These are phyloP conservation scores for Phytophthora ramorum DNA, from an alignment of 352 stramenopile genomes.

Conservation along the genomic window DNA sequence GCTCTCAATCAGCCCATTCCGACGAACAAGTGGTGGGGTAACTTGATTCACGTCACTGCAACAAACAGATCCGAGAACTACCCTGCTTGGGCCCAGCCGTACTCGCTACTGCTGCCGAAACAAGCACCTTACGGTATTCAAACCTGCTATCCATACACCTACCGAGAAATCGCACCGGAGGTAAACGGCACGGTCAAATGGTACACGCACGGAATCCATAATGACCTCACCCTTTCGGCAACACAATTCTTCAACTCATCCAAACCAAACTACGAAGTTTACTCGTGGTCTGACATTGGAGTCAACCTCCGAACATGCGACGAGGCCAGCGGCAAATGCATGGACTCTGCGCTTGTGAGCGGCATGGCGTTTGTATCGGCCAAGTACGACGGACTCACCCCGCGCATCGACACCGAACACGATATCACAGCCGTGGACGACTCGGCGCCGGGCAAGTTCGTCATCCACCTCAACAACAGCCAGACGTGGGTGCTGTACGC, in stretches of 20 bases:
- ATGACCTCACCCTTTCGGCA: conserved; percentile 64
- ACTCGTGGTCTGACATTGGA: conserved; percentile 13
- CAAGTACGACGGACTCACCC: conserved; percentile 64
- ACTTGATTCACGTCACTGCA: conserved; percentile 54
- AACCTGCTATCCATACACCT: conserved; percentile 55
- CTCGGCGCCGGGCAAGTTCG: conserved; percentile 54
- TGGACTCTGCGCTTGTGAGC: conserved; percentile 63
- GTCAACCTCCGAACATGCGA: conserved; percentile 62
- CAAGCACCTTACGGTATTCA: conserved; percentile 51
- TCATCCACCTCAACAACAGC: conserved; percentile 68
- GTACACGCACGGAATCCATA: conserved; percentile 56
- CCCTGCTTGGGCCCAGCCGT: conserved; percentile 64
- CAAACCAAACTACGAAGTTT: conserved; percentile 59
- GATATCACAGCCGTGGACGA: conserved; percentile 55
- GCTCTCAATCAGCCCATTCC: conserved; percentile 52
- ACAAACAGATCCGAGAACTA: conserved; percentile 45
- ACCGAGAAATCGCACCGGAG: conserved; percentile 44
- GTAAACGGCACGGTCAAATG: conserved; percentile 54
- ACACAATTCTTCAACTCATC: conserved; percentile 40
- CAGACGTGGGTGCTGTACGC: conserved; percentile 83
- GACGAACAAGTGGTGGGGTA: conserved; percentile 81
- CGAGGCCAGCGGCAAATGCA: conserved; percentile 42
- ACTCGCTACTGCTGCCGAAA: conserved; percentile 51
- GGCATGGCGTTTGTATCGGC: conserved; percentile 80
- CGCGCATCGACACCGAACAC: conserved; percentile 55